Conservation (phyloP, 2,329 filamentous ascomycete species). For the Beauveria asiatica region DNA sequence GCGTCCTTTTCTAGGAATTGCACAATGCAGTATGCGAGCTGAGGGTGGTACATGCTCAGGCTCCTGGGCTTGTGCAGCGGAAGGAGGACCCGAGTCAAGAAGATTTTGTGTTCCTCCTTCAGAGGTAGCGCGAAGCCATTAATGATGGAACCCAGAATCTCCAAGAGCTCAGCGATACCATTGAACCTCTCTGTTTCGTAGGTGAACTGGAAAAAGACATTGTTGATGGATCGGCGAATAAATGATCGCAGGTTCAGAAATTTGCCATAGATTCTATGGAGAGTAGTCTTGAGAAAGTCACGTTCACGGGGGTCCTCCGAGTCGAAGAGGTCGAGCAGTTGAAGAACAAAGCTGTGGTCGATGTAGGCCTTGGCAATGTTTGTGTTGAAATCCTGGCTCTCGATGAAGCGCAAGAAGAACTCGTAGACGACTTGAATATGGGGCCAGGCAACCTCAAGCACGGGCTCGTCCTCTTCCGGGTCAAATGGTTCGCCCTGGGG, state of each 20-base stretch:
- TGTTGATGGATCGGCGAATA: slow-evolving; percentile 97
- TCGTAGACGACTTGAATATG: slow-evolving; percentile 99
- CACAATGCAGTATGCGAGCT: slow-evolving; percentile 96
- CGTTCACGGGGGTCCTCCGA: slow-evolving; percentile 94
- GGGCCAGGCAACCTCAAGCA: slow-evolving; percentile 96
- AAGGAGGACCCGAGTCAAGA: slow-evolving; percentile 85
- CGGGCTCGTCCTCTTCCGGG: slow-evolving; percentile 95
- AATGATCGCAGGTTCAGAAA: slow-evolving; percentile 96
- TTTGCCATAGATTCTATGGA: slow-evolving; percentile 97
- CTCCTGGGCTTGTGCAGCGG: slow-evolving; percentile 98
- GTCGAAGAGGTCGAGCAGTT: slow-evolving; percentile 95
- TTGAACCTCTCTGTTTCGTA: slow-evolving; percentile 99
- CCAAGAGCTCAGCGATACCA: slow-evolving; percentile 89
- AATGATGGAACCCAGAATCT: slow-evolving; percentile 97
- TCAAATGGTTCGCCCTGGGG: slow-evolving; percentile 98
- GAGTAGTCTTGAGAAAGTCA: slow-evolving; percentile 95
- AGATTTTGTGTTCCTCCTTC: slow-evolving; percentile 98
- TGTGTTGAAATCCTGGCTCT: slow-evolving; percentile 99
- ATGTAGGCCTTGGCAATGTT: slow-evolving; percentile 99
- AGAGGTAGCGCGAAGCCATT: slow-evolving; percentile 94
- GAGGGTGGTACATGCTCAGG: slow-evolving; percentile 98
- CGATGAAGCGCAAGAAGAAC: slow-evolving; percentile 97
- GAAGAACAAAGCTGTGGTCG: slow-evolving; percentile 93
- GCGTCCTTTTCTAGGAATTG: slow-evolving; percentile 98
- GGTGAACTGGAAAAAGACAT: slow-evolving; percentile 99